Percentiles rank a stretch among this genome's conserved stretches.
phyloP scores from a whole-genome alignment of 306 rosid genomes.

The Vigna reflexopilosa region DNA sequence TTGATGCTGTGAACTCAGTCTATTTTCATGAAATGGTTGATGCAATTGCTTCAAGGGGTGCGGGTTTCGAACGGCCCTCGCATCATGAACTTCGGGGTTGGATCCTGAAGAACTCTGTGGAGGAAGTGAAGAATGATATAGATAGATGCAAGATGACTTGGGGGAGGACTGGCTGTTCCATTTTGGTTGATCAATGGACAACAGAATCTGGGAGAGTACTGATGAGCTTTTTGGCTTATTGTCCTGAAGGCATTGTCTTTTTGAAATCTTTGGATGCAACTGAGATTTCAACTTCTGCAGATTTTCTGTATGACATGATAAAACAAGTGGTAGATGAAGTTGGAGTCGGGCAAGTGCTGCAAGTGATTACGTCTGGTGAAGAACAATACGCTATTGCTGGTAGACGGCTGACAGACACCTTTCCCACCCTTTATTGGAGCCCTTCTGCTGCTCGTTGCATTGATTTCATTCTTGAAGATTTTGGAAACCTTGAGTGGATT shows the following conservation, averaged over 20 bases:
- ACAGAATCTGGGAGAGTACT: constrained; percentile 59
- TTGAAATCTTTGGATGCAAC: constrained; percentile 79
- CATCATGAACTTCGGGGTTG: constrained; percentile 81
- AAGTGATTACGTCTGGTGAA: constrained; percentile 71
- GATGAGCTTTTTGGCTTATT: constrained; percentile 61
- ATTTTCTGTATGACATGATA: constrained; percentile 63
- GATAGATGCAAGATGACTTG: constrained; percentile 68
- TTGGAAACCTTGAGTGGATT: constrained; percentile 80
- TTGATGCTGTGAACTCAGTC: constrained; percentile 78
- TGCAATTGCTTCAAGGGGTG: constrained; percentile 72
- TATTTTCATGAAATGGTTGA: constrained; percentile 85
- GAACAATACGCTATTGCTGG: constrained; percentile 75
- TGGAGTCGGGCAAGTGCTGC: constrained; percentile 81
- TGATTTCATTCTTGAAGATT: constrained; percentile 76
- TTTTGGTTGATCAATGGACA: constrained; percentile 80
- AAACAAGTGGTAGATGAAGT: constrained; percentile 82
- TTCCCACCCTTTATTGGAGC: constrained; percentile 81
- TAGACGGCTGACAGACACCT: constrained; percentile 66
- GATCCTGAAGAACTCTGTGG: constrained; percentile 80
- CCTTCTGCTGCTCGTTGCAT: constrained; percentile 75
- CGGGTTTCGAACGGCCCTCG: constrained; percentile 58
- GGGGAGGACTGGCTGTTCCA: constrained; percentile 82
- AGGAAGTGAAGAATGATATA: constrained; percentile 72
- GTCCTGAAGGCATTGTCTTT: constrained; percentile 79
- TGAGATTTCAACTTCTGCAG: constrained; percentile 55